Conservation (phyloP, 1,139 yeast genomes). For the Meyerozyma smithsonii region DNA sequence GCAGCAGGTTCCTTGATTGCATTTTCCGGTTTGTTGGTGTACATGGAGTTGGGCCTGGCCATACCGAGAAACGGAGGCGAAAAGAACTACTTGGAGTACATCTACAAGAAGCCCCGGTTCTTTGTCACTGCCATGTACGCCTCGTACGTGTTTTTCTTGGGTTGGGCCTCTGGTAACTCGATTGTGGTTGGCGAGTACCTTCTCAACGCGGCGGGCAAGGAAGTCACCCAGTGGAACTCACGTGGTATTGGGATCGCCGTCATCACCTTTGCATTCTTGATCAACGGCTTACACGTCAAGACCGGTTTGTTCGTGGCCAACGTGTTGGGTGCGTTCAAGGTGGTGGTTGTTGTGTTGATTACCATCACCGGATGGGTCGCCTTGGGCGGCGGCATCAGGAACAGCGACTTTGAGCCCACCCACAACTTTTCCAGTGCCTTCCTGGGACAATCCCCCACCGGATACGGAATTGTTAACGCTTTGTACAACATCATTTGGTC, state of each 20-base stretch:
- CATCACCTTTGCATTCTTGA: slow-evolving; percentile 63
- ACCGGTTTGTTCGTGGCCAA: slow-evolving; percentile 68
- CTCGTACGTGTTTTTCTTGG: slow-evolving; percentile 67
- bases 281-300: slow-evolving; percentile 60
- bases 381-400: slow-evolving; percentile 61
- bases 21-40: slow-evolving; percentile 67
- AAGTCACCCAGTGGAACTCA: slow-evolving; percentile 69
- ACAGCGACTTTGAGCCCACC: slow-evolving; percentile 44
- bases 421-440: slow-evolving; percentile 63
- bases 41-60: slow-evolving; percentile 81
- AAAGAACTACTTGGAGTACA: slow-evolving; percentile 73
- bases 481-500: slow-evolving; percentile 81
- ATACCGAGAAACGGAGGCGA: slow-evolving; percentile 88
- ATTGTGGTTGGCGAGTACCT: slow-evolving; percentile 47
- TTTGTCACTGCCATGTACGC: slow-evolving; percentile 74
- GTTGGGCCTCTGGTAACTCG: slow-evolving; percentile 82
- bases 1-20: slow-evolving; percentile 73
- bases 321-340: slow-evolving; percentile 65
- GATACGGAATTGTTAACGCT: slow-evolving; percentile 74
- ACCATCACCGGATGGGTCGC: slow-evolving; percentile 81
- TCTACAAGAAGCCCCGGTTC: slow-evolving; percentile 64
- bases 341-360: slow-evolving; percentile 62
- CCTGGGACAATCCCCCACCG: slow-evolving; percentile 55
- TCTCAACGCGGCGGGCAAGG: slow-evolving; percentile 66
- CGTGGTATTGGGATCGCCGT: slow-evolving; percentile 74